These are phyloP conservation scores for Triticum dicoccoides DNA, from an alignment of 176 grass and related monocot species.

Conservation along the genomic window DNA sequence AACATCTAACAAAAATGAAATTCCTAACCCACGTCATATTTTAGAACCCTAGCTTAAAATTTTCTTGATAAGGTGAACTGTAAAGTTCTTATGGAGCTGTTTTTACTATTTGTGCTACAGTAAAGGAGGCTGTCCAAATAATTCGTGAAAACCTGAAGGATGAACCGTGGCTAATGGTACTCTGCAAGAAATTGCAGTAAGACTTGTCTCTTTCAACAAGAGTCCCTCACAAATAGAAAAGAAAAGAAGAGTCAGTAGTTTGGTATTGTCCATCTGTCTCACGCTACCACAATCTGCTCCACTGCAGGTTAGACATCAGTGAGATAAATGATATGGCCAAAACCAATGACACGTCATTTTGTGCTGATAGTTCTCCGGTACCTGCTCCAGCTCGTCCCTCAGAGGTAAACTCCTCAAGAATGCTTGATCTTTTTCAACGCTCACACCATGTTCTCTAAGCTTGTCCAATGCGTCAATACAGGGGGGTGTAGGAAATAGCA, in stretches of 20 bases:
- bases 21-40: not conserved
- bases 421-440: not conserved
- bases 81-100: not conserved
- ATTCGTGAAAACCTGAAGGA: constrained; percentile 84
- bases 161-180: constrained; percentile 66
- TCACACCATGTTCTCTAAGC: not conserved
- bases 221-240: not conserved
- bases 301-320: constrained; percentile 58
- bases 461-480: constrained; percentile 18
- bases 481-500: constrained; percentile 38
- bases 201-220: constrained; percentile 17
- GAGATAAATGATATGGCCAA: constrained; percentile 42
- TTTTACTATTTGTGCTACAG: constrained; percentile 36
- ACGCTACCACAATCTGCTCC: constrained; percentile 5
- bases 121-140: constrained; percentile 75
- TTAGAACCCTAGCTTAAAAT: not conserved
- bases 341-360: constrained; percentile 33
- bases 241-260: not conserved
- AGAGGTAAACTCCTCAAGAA: constrained; percentile 41
- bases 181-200: constrained; percentile 78
- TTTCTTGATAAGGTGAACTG: constrained; percentile 5
- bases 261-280: not conserved
- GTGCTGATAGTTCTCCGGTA: constrained; percentile 32
- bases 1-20: not conserved
- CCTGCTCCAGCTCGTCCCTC: constrained; percentile 30